phyloP scores from a whole-genome alignment of 306 rosid species.

The Malus sieversii region DNA sequence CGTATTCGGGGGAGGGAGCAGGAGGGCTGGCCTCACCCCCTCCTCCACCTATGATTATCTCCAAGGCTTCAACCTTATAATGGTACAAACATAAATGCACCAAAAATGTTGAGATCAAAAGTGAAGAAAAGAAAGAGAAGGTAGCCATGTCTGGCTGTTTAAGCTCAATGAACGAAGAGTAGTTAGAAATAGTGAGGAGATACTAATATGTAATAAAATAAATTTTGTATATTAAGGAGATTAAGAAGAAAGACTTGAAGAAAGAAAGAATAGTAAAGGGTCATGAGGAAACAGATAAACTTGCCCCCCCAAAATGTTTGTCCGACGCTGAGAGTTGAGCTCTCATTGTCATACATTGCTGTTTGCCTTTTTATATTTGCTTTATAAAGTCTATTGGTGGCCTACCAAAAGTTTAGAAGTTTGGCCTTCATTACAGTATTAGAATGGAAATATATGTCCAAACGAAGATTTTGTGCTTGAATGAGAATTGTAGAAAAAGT shows the following conservation, averaged over 20 bases:
- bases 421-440: not conserved
- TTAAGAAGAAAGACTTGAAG: not conserved
- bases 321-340: not conserved
- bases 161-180: not conserved
- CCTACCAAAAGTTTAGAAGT: not conserved
- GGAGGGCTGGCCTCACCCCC: constrained; percentile 2
- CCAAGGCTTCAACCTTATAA: not conserved
- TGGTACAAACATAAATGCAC: not conserved
- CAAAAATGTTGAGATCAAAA: constrained; percentile 4
- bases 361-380: not conserved
- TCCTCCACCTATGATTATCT: constrained; percentile 6
- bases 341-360: not conserved
- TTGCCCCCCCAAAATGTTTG: not conserved
- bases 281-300: not conserved
- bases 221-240: not conserved
- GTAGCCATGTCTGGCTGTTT: constrained; percentile 11
- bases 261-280: constrained; percentile 15
- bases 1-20: constrained; percentile 23
- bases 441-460: not conserved
- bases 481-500: no score
- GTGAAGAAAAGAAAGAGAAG: constrained; percentile 8
- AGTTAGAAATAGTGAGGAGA: not conserved
- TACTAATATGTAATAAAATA: not conserved
- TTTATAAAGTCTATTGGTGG: not conserved
- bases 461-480: not conserved